Base-by-base conservation (phyloP, 495 filamentous ascomycete species). In the Terfezia boudieri region DNA sequence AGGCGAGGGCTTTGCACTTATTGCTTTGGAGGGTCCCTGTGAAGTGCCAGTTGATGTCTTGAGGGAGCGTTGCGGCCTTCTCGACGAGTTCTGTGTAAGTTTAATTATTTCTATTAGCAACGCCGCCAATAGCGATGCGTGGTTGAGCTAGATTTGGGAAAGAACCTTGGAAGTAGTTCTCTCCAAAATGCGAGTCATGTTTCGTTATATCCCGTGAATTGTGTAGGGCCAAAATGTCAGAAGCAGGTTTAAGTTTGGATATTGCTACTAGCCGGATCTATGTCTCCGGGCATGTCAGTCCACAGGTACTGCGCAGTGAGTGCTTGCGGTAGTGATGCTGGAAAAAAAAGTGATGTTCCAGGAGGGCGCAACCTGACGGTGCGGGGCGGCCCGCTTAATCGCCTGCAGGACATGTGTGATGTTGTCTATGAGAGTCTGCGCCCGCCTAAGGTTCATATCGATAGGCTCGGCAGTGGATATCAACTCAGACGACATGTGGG, bases 31-130 rank as follows among this genome's bases (percentile, higher is more conserved):
- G 69, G 0, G 80, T 83, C 53, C 90, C 90, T 67, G 95, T 96
- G 67, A 95, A 94, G 64, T 98, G 90, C 90, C 90, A 98, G 53
- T 75, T 73, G 54, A 98, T 83, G 17, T 70, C 74, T n/a, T 65
- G 61, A 0, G 90, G 90, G 6, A 96, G 76, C 17, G 86, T 61
- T 9, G 74, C 71, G 10, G 87, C 82, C 69, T 98, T 98, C 66
- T 89, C 78, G 51, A 76, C 70, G 46, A 98, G 79, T 65, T 98
- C 90, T 65, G 52, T 14, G 8, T 46, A 20, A 46, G 26, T 6
- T 0, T 46, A 0, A 46, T 43, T 10, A 37, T 14, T n/a, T 35
- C 12, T 66, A 20, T 52, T 43, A 53, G 53, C 48, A 37, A 2
- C 10, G 23, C 5, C 16, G 20, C 46, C 11, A 37, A 37, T 37